These are phyloP conservation scores for Plantago elongata DNA, from an alignment of 257 asterid species.

Conservation along the genomic window DNA sequence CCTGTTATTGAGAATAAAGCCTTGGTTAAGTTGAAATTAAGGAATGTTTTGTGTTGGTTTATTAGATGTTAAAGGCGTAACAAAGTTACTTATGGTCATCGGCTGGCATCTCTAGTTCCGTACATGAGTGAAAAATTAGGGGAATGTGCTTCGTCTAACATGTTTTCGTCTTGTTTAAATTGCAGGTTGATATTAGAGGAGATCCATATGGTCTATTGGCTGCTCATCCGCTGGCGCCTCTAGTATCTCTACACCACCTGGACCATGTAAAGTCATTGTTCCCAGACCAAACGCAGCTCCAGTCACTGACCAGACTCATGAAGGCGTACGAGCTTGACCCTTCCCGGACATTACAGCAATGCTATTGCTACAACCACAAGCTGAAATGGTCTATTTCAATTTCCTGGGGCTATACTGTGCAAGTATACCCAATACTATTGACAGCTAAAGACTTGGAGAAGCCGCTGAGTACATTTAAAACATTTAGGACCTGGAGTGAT, in stretches of 20 bases:
- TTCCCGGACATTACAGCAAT: conserved; percentile 57
- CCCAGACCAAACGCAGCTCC: conserved; percentile 50
- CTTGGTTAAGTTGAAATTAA: too few species aligned
- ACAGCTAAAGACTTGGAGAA: conserved; percentile 54
- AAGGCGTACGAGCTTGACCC: conserved; percentile 59
- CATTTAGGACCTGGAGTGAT: conserved; percentile 54
- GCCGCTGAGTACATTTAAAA: conserved; percentile 68
- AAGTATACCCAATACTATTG: conserved; percentile 48
- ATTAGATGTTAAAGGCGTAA: too few species aligned
- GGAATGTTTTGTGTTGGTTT: too few species aligned
- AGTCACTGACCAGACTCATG: conserved; percentile 45
- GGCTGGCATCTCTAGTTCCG: too few species aligned
- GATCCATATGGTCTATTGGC: conserved; percentile 68
- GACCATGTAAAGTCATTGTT: conserved; percentile 54
- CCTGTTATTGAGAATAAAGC: too few species aligned
- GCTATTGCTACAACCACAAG: conserved; percentile 48
- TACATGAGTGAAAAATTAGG: too few species aligned
- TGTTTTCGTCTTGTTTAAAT: neutral
- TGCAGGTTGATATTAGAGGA: conserved; percentile 76
- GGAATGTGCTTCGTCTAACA: too few species aligned
- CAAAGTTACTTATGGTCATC: too few species aligned
- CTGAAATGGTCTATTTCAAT: conserved; percentile 72
- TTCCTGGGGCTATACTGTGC: conserved; percentile 82
- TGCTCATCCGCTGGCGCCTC: conserved; percentile 83
- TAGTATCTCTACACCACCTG: conserved; percentile 87